Evolutionary conservation across 2,329 filamentous ascomycete species (phyloP).

Genomic region (Pezicula neosporulosa): DNA sequence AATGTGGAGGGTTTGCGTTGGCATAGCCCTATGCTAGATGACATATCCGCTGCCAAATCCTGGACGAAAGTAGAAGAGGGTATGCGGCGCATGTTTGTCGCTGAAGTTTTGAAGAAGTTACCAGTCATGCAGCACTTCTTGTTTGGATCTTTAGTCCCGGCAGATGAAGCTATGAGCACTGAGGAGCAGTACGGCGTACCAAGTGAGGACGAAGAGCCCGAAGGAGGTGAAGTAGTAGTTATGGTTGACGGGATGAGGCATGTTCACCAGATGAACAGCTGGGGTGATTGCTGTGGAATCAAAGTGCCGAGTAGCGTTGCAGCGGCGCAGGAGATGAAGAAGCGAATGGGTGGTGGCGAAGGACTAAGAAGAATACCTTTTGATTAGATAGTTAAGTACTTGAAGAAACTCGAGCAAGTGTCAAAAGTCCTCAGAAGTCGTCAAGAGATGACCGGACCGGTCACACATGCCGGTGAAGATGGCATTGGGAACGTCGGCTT

Average conservation of each 20-base stretch:
- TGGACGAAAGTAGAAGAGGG: slow-evolving; percentile 93
- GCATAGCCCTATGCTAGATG: slow-evolving; percentile 98
- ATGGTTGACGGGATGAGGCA: slow-evolving; percentile 65
- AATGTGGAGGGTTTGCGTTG: slow-evolving; percentile 90
- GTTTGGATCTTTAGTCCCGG: slow-evolving; percentile 82
- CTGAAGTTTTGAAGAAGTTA: slow-evolving; percentile 86
- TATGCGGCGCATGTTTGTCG: slow-evolving; percentile 96
- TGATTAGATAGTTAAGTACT: slow-evolving; percentile 47
- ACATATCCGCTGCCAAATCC: slow-evolving; percentile 84
- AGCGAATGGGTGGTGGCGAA: slow-evolving; percentile 58
- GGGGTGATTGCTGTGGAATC: slow-evolving; percentile 98
- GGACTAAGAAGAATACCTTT: slow-evolving; percentile 75
- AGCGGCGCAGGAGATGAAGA: slow-evolving; percentile 84
- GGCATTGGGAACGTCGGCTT: too few species aligned
- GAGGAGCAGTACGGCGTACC: slow-evolving; percentile 48
- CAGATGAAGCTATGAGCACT: slow-evolving; percentile 75
- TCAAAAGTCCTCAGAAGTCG: too few species aligned
- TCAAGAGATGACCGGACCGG: too few species aligned
- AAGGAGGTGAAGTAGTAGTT: slow-evolving; percentile 57
- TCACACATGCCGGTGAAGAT: too few species aligned
- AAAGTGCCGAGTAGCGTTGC: slow-evolving; percentile 93
- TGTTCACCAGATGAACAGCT: slow-evolving; percentile 68
- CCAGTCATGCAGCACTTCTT: slow-evolving; percentile 99
- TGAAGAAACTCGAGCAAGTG: too few species aligned
- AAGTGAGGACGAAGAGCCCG: slow-evolving; percentile 45